These are phyloP conservation scores for Platismatia glauca DNA, from an alignment of 495 filamentous ascomycete genomes.

Conservation along the genomic window DNA sequence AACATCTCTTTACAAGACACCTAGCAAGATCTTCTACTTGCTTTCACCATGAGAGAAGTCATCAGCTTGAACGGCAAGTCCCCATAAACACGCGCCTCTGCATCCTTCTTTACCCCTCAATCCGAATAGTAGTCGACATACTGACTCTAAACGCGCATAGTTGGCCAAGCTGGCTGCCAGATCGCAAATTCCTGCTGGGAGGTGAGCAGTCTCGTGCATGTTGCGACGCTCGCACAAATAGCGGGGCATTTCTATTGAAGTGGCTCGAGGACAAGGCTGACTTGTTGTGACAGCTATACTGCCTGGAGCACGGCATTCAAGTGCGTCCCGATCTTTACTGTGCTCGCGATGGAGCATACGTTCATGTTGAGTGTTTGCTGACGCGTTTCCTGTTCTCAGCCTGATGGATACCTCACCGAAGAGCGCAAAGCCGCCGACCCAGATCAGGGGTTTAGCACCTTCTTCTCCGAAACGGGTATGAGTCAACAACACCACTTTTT, in stretches of 20 bases:
- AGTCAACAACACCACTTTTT: slow-evolving; percentile 17
- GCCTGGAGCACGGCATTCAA: slow-evolving; percentile 99
- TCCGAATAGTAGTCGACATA: background rate
- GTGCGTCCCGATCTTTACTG: slow-evolving; percentile 42
- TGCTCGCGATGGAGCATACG: slow-evolving; percentile 13
- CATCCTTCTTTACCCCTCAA: background rate
- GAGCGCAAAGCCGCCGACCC: slow-evolving; percentile 88
- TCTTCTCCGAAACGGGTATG: slow-evolving; percentile 99
- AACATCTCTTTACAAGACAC: slow-evolving; percentile 4
- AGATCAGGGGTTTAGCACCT: slow-evolving; percentile 98
- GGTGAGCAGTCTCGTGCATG: slow-evolving; percentile 50
- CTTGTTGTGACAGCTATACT: slow-evolving; percentile 69
- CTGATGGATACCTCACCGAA: slow-evolving; percentile 96
- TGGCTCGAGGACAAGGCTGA: slow-evolving; percentile 14
- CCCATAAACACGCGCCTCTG: slow-evolving; percentile 13
- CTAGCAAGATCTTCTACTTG: slow-evolving; percentile 6
- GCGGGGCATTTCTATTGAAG: slow-evolving; percentile 3
- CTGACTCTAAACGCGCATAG: slow-evolving; percentile 41
- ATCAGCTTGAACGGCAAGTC: slow-evolving; percentile 96
- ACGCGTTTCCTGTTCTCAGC: slow-evolving; percentile 48
- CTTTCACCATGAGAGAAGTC: slow-evolving; percentile 89
- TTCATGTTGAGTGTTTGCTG: slow-evolving; percentile 26
- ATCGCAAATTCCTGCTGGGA: slow-evolving; percentile 99
- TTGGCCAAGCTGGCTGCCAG: slow-evolving; percentile 99
- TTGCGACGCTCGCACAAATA: slow-evolving; percentile 5